Evolutionary conservation across 163 green algal genomes (phyloP).

Genomic region (Scenedesmus sp.): DNA sequence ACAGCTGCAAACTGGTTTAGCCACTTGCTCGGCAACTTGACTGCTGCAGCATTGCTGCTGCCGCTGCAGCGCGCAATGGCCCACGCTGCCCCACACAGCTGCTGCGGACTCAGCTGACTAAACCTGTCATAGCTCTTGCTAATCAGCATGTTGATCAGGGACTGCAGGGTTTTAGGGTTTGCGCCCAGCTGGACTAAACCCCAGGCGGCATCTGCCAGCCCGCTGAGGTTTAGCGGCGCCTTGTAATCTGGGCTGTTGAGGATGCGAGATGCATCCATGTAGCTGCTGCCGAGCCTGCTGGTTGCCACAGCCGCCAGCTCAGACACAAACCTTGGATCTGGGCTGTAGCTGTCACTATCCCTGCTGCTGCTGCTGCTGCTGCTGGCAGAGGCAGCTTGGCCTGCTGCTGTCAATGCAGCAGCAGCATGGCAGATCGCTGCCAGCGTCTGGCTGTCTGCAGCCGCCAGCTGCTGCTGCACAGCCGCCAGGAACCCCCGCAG

Average conservation of each 20-base stretch:
- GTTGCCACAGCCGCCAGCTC: constrained; percentile 17
- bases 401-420: constrained; percentile 4
- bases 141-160: constrained; percentile 38
- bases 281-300: constrained; percentile 31
- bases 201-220: constrained; percentile 30
- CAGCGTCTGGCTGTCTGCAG: neutral
- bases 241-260: constrained; percentile 35
- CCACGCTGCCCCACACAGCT: constrained; percentile 24
- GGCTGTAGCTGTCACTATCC: neutral
- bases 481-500: constrained; percentile 19
- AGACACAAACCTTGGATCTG: constrained; percentile 26
- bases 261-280: constrained; percentile 36
- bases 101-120: constrained; percentile 33
- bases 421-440: constrained; percentile 28
- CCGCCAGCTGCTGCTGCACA: constrained; percentile 4
- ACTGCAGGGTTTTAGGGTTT: neutral
- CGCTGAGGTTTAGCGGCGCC: constrained; percentile 5
- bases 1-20: constrained; percentile 47
- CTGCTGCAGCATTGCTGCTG: constrained; percentile 20
- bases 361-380: neutral
- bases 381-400: neutral
- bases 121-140: constrained; percentile 51
- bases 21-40: constrained; percentile 45
- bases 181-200: constrained; percentile 39
- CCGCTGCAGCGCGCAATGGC: constrained; percentile 19